phyloP scores from a whole-genome alignment of 805 yeast species.

The Saturnispora kantuleensis region DNA sequence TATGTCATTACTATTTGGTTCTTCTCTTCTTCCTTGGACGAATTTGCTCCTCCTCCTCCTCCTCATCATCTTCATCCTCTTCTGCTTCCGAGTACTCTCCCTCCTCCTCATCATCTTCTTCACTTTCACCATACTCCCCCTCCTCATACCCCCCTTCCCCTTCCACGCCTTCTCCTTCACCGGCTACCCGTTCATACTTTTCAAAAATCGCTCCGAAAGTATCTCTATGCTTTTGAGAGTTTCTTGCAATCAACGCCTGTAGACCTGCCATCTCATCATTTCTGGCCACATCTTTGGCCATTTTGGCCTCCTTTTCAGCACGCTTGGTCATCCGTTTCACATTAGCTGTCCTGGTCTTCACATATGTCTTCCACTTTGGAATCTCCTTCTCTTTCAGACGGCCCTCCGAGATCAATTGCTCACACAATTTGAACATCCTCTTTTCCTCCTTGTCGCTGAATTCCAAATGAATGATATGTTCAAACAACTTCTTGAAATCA shows the following conservation, averaged over 20 bases:
- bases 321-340: constrained; percentile 40
- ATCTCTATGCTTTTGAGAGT: constrained; percentile 5
- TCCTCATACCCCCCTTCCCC: no score
- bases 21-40: constrained; percentile 3
- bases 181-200: background rate
- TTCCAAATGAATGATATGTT: constrained; percentile 69
- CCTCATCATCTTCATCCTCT: background rate
- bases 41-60: background rate
- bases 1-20: background rate
- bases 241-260: constrained; percentile 7
- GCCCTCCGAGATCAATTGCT: constrained; percentile 32
- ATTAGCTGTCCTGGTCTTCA: constrained; percentile 36
- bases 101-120: background rate
- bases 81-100: background rate
- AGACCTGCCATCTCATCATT: background rate
- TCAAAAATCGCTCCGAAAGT: constrained; percentile 4
- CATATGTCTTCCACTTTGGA: constrained; percentile 32
- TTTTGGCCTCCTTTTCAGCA: constrained; percentile 54
- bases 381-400: constrained; percentile 22
- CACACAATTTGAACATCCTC: constrained; percentile 46
- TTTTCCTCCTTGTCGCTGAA: constrained; percentile 48
- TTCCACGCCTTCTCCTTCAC: background rate
- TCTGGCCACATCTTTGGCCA: constrained; percentile 30
- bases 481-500: constrained; percentile 60
- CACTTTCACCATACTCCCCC: constrained; percentile 1